Evolutionary conservation across 257 asterid species (phyloP), one percentile per base, ranked within the genome.

Genomic region (Henckelia pumila): DNA sequence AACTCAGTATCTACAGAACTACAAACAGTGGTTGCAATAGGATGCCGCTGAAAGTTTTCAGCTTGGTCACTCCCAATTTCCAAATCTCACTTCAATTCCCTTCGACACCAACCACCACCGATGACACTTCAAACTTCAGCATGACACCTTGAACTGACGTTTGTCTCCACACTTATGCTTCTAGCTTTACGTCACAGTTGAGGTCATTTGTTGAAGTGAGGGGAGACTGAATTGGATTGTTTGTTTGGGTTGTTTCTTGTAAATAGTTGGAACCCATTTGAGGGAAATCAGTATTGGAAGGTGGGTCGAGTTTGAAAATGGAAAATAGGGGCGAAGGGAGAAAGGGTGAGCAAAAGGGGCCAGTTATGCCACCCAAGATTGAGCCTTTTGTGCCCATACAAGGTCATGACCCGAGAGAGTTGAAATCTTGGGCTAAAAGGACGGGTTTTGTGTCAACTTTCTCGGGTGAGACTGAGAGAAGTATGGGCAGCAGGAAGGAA

Each of bases 351-450:
- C 80, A 79, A 17, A 73, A 61, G 68, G 90, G 88, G 44, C 78
- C 89, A 29, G 81, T 71, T 50, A 63, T 77, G 72, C 84, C 72
- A 8, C 84, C 86, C 44, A 90, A 80, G 26, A 64, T 93, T 69
- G 95, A 88, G 66, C 96, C 96, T 47, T 93, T 93, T 84, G 90
- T 82, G 8, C 92, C 97, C 3, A 74, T 72, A 35, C 69, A 64
- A 76, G 94, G 88, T 23, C 73, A 87, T 76, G 95, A 91, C 73
- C 99, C 97, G 19, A 85, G 77, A 65, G 99, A 91, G 75, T 77
- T 94, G 81, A 84, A 87, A 83, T 91, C 99, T 75, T 94, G 99
- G 99, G 99, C 99, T 72, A 94, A 91, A 77, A 85, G 82, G 65
- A 91, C 99, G 19, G 97, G 99, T 55, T 94, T 94, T 76, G 96